Evolutionary conservation across 345 rosid species (phyloP).

Genomic region (Corchorus olitorius): DNA sequence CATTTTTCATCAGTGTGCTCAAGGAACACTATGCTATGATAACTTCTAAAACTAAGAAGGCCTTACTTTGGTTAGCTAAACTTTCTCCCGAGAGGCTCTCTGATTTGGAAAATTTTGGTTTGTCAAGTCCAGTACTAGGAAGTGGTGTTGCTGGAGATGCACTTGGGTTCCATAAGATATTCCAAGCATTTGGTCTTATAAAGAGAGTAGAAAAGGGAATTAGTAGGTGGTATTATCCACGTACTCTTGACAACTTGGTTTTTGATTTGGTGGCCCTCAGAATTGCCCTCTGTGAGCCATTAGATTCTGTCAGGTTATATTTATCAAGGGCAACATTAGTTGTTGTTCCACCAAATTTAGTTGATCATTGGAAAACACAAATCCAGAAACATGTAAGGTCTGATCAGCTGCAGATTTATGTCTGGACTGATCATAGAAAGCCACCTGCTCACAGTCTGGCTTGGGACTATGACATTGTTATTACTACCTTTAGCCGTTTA

Average conservation of each 20-base stretch:
- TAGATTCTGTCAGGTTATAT: slow-evolving; percentile 75
- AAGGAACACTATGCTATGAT: slow-evolving; percentile 60
- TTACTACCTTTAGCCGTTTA: slow-evolving; percentile 88
- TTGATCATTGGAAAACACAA: slow-evolving; percentile 94
- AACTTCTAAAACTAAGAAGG: slow-evolving; percentile 58
- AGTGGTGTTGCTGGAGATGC: slow-evolving; percentile 44
- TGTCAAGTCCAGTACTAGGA: slow-evolving; percentile 63
- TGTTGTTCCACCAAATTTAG: slow-evolving; percentile 90
- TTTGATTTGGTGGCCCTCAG: slow-evolving; percentile 89
- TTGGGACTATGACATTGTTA: slow-evolving; percentile 94
- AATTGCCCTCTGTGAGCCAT: slow-evolving; percentile 73
- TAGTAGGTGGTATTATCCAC: slow-evolving; percentile 79
- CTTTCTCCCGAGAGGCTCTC: slow-evolving; percentile 70
- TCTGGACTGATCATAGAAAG: slow-evolving; percentile 68
- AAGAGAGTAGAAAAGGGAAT: slow-evolving; percentile 63
- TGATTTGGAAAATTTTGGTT: slow-evolving; percentile 82
- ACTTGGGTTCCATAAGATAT: slow-evolving; percentile 57
- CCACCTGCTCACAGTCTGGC: slow-evolving; percentile 86
- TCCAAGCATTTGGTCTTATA: slow-evolving; percentile 78
- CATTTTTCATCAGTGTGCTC: slow-evolving; percentile 72
- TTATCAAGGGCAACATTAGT: slow-evolving; percentile 86
- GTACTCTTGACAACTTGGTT: slow-evolving; percentile 63
- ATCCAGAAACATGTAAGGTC: slow-evolving; percentile 77
- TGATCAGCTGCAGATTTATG: slow-evolving; percentile 71
- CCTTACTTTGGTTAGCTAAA: slow-evolving; percentile 77